Conservation (phyloP, 495 filamentous ascomycete genomes). For the Peziza echinospora region DNA sequence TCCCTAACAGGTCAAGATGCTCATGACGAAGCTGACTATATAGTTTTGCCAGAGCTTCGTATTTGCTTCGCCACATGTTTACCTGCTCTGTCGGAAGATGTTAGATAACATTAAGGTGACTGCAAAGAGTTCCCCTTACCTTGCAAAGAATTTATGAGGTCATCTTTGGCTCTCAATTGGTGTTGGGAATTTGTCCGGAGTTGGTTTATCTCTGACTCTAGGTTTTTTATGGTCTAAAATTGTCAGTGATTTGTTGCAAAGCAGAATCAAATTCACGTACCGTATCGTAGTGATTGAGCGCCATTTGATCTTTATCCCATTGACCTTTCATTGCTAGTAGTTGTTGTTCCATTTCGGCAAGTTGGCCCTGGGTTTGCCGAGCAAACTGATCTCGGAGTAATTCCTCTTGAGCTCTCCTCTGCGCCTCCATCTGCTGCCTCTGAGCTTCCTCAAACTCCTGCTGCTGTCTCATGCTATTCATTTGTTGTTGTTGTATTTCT, state of each 20-base stretch:
- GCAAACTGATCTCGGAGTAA: conserved; percentile 68
- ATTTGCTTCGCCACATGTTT: conserved; percentile 91
- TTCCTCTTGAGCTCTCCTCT: conserved; percentile 74
- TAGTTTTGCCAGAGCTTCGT: conserved; percentile 85
- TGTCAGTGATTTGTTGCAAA: too few relatives aligned
- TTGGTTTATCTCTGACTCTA: conserved; percentile 69
- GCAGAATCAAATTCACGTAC: background rate
- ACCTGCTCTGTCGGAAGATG: conserved; percentile 17
- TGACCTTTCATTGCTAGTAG: conserved; percentile 86
- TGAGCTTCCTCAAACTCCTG: conserved; percentile 91
- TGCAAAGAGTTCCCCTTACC: too few relatives aligned
- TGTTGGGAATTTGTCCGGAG: conserved; percentile 65
- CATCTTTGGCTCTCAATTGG: conserved; percentile 73
- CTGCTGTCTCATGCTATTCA: conserved; percentile 54
- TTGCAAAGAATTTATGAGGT: conserved; percentile 77
- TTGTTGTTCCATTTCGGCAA: conserved; percentile 85
- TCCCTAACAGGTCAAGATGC: conserved; percentile 82
- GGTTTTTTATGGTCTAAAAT: conserved; percentile 59
- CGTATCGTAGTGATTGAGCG: conserved; percentile 84
- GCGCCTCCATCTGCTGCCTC: conserved; percentile 65
- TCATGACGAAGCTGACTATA: conserved; percentile 92
- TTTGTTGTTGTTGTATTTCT: conserved; percentile 41
- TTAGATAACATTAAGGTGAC: too few relatives aligned
- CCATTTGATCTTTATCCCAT: conserved; percentile 86
- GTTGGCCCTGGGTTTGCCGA: conserved; percentile 74